Conservation (phyloP, 371 early-diverging fungal genomes). For the Fennellomyces sp. region DNA sequence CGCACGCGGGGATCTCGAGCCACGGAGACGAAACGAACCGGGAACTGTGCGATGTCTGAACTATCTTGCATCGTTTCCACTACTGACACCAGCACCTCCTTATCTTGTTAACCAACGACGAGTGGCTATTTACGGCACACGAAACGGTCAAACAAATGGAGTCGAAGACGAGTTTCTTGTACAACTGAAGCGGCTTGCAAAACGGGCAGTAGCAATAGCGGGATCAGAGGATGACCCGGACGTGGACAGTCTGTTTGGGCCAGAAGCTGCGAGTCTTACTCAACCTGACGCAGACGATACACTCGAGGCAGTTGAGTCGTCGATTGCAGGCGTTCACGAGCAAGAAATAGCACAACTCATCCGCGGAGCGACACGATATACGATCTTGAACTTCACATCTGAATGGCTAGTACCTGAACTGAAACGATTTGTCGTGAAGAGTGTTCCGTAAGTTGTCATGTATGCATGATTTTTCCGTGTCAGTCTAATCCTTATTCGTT, state of each 20-base stretch:
- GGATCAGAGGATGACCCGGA: constrained; percentile 1
- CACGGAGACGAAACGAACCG: constrained; percentile 35
- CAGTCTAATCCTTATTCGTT: not conserved
- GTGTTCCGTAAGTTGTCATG: constrained; percentile 49
- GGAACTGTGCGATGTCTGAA: constrained; percentile 52
- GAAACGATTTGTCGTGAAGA: constrained; percentile 72
- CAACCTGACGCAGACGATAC: constrained; percentile 47
- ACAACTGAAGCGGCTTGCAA: constrained; percentile 31
- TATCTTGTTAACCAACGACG: constrained; percentile 63
- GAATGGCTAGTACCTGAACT: constrained; percentile 67
- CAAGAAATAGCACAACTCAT: constrained; percentile 35
- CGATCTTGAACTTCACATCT: constrained; percentile 51
- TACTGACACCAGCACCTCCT: constrained; percentile 37
- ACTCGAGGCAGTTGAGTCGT: constrained; percentile 32
- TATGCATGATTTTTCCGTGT: not conserved
- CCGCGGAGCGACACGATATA: constrained; percentile 49
- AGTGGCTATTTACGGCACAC: constrained; percentile 44
- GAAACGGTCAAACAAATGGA: constrained; percentile 21
- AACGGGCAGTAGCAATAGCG: constrained; percentile 26
- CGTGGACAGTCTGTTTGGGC: constrained; percentile 31
- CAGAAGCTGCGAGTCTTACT: constrained; percentile 52
- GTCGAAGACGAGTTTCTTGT: constrained; percentile 26
- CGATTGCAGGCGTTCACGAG: constrained; percentile 33
- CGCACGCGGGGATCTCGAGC: constrained; percentile 66
- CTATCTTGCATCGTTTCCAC: constrained; percentile 59